A percentile compares a stretch with the other conserved stretches of the same genome.
These are phyloP conservation scores for Hibiscus tridactylites DNA, from an alignment of 345 rosid species.

Conservation along the genomic window DNA sequence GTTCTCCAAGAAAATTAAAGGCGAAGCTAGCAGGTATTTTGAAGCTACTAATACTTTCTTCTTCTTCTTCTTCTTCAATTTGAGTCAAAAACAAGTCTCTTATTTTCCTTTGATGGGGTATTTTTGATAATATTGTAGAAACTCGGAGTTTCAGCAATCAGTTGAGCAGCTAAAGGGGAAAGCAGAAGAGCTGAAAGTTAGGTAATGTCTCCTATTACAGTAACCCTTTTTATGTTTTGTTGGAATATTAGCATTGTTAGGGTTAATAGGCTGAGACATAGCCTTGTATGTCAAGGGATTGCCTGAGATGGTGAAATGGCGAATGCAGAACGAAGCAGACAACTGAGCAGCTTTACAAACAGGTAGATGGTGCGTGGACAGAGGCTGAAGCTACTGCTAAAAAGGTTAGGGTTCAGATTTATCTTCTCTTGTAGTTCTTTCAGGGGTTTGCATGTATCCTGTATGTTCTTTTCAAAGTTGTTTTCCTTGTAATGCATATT, in stretches of 20 bases:
- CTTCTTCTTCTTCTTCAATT: too few species aligned
- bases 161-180: slow-evolving; percentile 75
- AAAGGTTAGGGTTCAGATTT: slow-evolving; percentile 41
- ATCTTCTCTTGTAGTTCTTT: background rate
- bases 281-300: slow-evolving; percentile 51
- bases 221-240: background rate
- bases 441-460: background rate
- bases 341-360: slow-evolving; percentile 79
- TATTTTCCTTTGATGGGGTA: too few species aligned
- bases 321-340: slow-evolving; percentile 90
- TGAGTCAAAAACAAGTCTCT: background rate
- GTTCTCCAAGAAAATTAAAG: slow-evolving; percentile 66
- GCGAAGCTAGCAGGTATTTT: slow-evolving; percentile 58
- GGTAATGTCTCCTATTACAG: slow-evolving; percentile 35
- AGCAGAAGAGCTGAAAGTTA: slow-evolving; percentile 59
- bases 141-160: slow-evolving; percentile 65
- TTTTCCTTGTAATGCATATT: background rate
- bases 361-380: slow-evolving; percentile 76
- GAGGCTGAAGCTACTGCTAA: slow-evolving; percentile 88
- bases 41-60: background rate
- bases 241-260: slow-evolving; percentile 23
- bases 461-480: too few species aligned
- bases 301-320: slow-evolving; percentile 70
- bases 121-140: slow-evolving; percentile 30
- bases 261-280: slow-evolving; percentile 46